phyloP scores from a whole-genome alignment of 345 rosid species.

The Boechera divaricarpa region DNA sequence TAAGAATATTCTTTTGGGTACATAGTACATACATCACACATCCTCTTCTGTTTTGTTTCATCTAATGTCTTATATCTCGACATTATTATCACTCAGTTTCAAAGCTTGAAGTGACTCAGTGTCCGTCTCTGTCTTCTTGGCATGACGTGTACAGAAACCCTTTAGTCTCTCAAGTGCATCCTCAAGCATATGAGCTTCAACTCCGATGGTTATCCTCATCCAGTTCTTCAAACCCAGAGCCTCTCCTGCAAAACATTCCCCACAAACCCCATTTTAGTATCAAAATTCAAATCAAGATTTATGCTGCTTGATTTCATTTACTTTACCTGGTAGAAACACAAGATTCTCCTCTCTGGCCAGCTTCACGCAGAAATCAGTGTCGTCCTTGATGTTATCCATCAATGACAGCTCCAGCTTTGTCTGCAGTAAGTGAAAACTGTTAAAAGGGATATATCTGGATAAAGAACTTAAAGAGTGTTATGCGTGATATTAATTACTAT shows the following conservation, averaged over 20 bases:
- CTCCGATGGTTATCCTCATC: slow-evolving; percentile 67
- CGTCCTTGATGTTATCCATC: slow-evolving; percentile 69
- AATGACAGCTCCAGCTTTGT: slow-evolving; percentile 59
- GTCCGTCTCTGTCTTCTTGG: slow-evolving; percentile 51
- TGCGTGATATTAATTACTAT: not conserved
- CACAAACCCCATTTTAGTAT: slow-evolving; percentile 11
- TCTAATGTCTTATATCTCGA: not conserved
- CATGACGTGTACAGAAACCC: slow-evolving; percentile 64
- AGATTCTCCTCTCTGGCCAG: slow-evolving; percentile 75
- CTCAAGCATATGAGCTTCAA: slow-evolving; percentile 65
- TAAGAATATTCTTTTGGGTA: not conserved
- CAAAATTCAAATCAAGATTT: slow-evolving; percentile 17
- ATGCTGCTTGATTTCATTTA: not conserved
- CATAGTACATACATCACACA: not conserved
- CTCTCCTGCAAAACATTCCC: slow-evolving; percentile 51
- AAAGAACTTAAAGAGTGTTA: not conserved
- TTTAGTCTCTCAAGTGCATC: slow-evolving; percentile 69
- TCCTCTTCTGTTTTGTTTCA: not conserved
- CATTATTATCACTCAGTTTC: slow-evolving; percentile 28
- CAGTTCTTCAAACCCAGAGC: slow-evolving; percentile 72
- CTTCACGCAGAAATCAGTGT: slow-evolving; percentile 65
- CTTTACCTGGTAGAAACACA: slow-evolving; percentile 69
- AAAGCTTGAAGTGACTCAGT: slow-evolving; percentile 24
- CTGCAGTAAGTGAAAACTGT: slow-evolving; percentile 42
- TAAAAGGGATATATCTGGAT: not conserved